Evolutionary conservation across 306 rosid genomes (phyloP).

Genomic region (Castanea crenata): DNA sequence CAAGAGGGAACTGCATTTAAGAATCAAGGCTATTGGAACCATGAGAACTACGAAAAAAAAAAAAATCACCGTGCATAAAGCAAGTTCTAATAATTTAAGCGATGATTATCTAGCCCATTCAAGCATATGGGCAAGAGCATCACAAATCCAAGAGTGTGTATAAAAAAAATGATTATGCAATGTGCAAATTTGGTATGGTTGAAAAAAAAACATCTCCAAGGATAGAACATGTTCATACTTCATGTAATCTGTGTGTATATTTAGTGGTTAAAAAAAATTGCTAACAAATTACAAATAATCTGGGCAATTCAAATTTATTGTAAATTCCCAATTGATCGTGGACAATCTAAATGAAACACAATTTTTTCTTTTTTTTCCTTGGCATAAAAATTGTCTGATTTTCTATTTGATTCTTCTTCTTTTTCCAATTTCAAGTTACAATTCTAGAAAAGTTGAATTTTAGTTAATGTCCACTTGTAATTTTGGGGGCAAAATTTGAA

Average conservation of each 20-base stretch:
- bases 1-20: conserved; percentile 89
- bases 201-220: not conserved
- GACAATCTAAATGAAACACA: not conserved
- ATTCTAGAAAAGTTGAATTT: not conserved
- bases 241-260: not conserved
- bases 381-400: not conserved
- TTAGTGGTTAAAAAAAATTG: not conserved
- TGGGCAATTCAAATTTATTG: not conserved
- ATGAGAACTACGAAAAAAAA: not conserved
- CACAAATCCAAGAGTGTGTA: not conserved
- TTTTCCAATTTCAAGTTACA: not conserved
- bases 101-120: not conserved
- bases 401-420: not conserved
- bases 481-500: not conserved
- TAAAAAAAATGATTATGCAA: not conserved
- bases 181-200: not conserved
- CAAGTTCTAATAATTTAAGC: not conserved
- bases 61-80: not conserved
- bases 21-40: conserved; percentile 17
- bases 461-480: not conserved
- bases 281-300: not conserved
- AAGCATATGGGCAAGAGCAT: not conserved
- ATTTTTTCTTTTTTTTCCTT: not conserved
- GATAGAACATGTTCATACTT: not conserved
- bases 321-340: not conserved